phyloP scores from a whole-genome alignment of 2,329 filamentous ascomycete species.

The Colletotrichum echinochloae region DNA sequence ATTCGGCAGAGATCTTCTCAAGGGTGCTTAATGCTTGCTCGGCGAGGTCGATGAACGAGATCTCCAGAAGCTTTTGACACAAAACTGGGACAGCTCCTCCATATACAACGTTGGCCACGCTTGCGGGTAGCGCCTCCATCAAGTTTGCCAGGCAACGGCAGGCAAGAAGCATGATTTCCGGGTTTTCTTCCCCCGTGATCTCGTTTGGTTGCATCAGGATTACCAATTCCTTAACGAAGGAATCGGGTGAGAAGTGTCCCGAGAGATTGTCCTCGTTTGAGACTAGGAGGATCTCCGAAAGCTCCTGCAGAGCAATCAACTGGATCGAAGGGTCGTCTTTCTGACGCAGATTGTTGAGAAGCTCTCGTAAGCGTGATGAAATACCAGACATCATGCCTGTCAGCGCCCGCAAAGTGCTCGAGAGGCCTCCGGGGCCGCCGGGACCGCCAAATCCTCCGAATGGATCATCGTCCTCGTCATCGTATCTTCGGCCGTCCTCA shows the following conservation, averaged over 20 bases:
- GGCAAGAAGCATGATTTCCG: constrained; percentile 96
- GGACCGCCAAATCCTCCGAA: constrained; percentile 77
- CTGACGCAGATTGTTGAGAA: constrained; percentile 79
- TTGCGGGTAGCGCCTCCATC: constrained; percentile 95
- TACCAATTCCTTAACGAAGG: constrained; percentile 95
- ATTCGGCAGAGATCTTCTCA: constrained; percentile 97
- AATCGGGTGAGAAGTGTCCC: constrained; percentile 93
- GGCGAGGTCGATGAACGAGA: constrained; percentile 95
- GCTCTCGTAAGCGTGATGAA: constrained; percentile 81
- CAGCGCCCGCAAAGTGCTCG: constrained; percentile 85
- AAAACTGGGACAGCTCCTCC: constrained; percentile 95
- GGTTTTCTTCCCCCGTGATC: constrained; percentile 84
- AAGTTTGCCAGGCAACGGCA: constrained; percentile 96
- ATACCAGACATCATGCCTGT: constrained; percentile 93
- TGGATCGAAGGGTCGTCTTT: constrained; percentile 90
- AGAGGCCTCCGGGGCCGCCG: constrained; percentile 73
- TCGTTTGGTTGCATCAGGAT: constrained; percentile 91
- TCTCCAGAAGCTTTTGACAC: constrained; percentile 94
- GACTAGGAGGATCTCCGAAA: constrained; percentile 92
- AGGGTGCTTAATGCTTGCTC: constrained; percentile 97
- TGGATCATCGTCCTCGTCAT: constrained; percentile 74
- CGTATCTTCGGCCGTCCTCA: constrained; percentile 35
- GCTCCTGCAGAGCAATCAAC: constrained; percentile 89
- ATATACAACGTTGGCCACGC: constrained; percentile 95
- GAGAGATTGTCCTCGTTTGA: constrained; percentile 97